Evolutionary conservation across 352 stramenopile genomes (phyloP).

Genomic region (Phytophthora niederhauseri): DNA sequence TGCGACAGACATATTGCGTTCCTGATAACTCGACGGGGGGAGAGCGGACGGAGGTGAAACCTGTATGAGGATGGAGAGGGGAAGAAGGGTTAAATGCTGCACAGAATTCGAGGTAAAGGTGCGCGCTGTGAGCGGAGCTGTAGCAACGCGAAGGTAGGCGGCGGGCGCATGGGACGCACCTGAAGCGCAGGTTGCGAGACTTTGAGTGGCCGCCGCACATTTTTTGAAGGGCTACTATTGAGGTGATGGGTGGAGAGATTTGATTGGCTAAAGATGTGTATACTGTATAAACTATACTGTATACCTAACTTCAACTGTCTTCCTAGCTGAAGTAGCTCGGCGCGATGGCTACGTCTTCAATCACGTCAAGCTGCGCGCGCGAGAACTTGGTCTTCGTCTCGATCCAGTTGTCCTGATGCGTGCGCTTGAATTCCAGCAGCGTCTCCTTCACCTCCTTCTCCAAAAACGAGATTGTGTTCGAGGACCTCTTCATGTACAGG

Average conservation of each 20-base stretch:
- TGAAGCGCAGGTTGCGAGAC: constrained; percentile 16
- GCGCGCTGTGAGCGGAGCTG: constrained; percentile 1
- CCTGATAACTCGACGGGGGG: constrained; percentile 16
- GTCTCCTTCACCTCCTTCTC: constrained; percentile 81
- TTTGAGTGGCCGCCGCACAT: constrained; percentile 38
- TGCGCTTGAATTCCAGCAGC: constrained; percentile 84
- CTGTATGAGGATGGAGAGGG: constrained; percentile 8
- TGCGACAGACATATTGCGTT: constrained; percentile 39
- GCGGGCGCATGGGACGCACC: constrained; percentile 14
- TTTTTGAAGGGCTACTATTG: constrained; percentile 22
- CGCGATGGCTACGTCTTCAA: constrained; percentile 80
- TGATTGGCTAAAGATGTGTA: constrained; percentile 14
- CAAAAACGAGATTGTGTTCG: constrained; percentile 65
- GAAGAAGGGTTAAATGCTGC: constrained; percentile 17
- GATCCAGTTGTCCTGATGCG: constrained; percentile 85
- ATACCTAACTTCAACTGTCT: not conserved
- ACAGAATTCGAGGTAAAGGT: not conserved
- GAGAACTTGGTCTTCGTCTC: constrained; percentile 75
- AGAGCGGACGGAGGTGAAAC: constrained; percentile 9
- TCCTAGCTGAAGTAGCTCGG: constrained; percentile 69
- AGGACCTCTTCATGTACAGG: constrained; percentile 68
- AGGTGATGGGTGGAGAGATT: not conserved
- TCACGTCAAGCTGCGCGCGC: constrained; percentile 64
- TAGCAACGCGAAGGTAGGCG: constrained; percentile 4
- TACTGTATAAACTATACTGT: not conserved